phyloP scores from a whole-genome alignment of 495 filamentous ascomycete species.

The Immersiella caudata region DNA sequence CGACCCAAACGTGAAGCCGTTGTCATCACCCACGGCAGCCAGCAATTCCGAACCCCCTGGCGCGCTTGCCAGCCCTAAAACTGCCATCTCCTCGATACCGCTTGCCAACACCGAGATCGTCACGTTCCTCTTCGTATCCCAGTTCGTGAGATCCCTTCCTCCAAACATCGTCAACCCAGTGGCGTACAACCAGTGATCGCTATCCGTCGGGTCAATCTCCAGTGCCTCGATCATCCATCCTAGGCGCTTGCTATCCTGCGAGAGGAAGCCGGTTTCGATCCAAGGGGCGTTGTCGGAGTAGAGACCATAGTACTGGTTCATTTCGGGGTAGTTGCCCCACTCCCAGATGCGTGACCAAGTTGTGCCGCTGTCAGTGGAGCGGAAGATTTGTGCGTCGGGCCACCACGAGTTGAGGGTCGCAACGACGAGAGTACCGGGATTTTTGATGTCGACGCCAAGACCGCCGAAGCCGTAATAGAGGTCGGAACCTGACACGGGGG shows the following conservation, averaged over 20 bases:
- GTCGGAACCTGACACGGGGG: conserved; percentile 47
- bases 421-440: conserved; percentile 58
- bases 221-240: conserved; percentile 68
- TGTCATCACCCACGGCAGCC: conserved; percentile 61
- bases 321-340: conserved; percentile 51
- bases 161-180: conserved; percentile 61
- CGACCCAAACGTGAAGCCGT: conserved; percentile 54
- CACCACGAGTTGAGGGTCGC: conserved; percentile 62
- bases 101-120: conserved; percentile 55
- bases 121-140: conserved; percentile 55
- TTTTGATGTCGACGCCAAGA: conserved; percentile 56
- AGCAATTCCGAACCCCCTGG: conserved; percentile 58
- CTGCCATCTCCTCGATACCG: conserved; percentile 63
- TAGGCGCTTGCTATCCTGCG: conserved; percentile 51
- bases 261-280: conserved; percentile 51
- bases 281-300: conserved; percentile 50
- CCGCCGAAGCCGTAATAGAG: conserved; percentile 59
- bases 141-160: conserved; percentile 52
- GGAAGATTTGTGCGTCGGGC: conserved; percentile 59
- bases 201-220: conserved; percentile 61
- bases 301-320: conserved; percentile 49
- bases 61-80: conserved; percentile 54
- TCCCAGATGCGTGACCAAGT: conserved; percentile 59
- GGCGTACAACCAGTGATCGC: conserved; percentile 62
- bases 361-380: conserved; percentile 55